Base-by-base conservation (phyloP, 2,329 filamentous ascomycete genomes). In the Aspergillus niger region DNA sequence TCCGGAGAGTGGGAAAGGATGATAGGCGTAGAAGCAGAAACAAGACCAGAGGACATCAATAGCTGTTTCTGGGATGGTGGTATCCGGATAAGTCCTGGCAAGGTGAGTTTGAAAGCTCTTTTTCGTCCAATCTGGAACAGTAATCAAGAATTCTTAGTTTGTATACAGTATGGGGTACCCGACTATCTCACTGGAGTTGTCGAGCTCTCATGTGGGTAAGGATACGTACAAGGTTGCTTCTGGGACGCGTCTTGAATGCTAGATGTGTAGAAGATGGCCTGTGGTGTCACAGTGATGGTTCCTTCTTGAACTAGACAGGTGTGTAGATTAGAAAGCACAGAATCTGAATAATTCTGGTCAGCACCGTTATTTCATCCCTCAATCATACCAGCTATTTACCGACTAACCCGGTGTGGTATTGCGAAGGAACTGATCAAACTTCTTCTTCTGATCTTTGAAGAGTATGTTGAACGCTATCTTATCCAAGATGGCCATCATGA, bases 11-110 rank as follows among this genome's bases (percentile, higher is more conserved):
- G 39, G 26, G 3, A 55, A 47, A 2, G 52, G 52, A 5, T 55
- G 38, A 17, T 47, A 47, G 39, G 52, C 52, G 39, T 44, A 55
- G 39, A 44, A 47, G 39, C 39, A 55, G 24, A 55, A 44, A 15
- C 52, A 55, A 26, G 52, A 44, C 52, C 52, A 55, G 5, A 55
- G 52, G 39, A 55, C 39, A 39, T 52, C 10, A 15, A 39, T 52
- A 22, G 49, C 49, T 11, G 20, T 39, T 3, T 52, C 20, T 24
- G 39, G 38, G 39, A 55, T 44, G 39, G 15, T 22, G n/a, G 26
- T 22, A 26, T 55, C 11, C 24, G 52, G 52, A 47, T 36, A n/a
- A 7, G 26, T 44, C 8, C 24, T 22, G 11, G n/a, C n/a, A 30
- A 55, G 26, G 7, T 32, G 39, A 26, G 0, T 39, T 55, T 55